Conservation (phyloP, 164 flowering plant genomes). For the Magnolia sinica region DNA sequence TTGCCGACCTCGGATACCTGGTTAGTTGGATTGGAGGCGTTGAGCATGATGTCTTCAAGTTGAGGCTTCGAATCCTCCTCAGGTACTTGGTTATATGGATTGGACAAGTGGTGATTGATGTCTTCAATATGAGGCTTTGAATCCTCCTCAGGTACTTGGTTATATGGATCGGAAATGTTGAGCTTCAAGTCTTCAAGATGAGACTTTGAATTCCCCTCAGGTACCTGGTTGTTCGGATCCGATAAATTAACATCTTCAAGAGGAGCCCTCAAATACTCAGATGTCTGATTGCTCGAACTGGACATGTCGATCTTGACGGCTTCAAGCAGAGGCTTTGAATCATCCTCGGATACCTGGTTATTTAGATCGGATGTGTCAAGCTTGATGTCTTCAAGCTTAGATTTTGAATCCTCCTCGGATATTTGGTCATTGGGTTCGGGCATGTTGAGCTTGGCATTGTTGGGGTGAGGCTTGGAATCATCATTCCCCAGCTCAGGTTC, state of each 20-base stretch:
- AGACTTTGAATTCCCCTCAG: neutral
- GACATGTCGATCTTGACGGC: constrained; percentile 34
- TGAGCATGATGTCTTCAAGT: constrained; percentile 25
- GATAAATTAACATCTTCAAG: neutral
- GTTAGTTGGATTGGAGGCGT: constrained; percentile 36
- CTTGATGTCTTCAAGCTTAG: constrained; percentile 17
- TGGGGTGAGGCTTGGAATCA: neutral
- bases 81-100: constrained; percentile 18
- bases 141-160: constrained; percentile 14
- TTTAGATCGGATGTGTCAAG: neutral
- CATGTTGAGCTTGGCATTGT: neutral
- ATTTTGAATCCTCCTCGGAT: constrained; percentile 26
- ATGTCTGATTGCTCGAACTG: constrained; percentile 64
- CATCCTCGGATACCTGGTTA: neutral
- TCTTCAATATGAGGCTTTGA: neutral
- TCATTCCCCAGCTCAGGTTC: constrained; percentile 8
- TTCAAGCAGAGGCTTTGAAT: constrained; percentile 18
- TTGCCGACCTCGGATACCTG: constrained; percentile 97
- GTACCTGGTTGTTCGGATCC: neutral
- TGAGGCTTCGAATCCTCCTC: constrained; percentile 24
- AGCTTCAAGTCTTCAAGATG: neutral
- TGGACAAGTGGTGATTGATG: neutral
- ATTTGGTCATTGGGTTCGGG: constrained; percentile 12
- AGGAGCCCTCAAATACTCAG: constrained; percentile 33
- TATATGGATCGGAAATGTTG: neutral